Conservation (phyloP, 1,284 basidiomycete genomes). For the Sporisorium reilianum region DNA sequence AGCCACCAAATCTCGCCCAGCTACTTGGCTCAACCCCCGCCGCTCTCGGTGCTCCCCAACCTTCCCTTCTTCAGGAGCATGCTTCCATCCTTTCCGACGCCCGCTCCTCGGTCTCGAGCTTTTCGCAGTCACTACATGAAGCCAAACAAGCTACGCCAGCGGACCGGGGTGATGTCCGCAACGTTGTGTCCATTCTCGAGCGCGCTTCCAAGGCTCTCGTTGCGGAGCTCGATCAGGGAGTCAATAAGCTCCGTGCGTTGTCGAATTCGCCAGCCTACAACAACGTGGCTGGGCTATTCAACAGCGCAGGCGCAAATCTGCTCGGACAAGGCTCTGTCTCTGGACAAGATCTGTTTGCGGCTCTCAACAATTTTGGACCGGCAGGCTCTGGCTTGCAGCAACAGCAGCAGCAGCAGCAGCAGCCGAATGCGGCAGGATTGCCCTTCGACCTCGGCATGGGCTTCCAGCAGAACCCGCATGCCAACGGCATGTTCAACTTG, state of each 20-base stretch:
- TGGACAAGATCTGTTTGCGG: constrained; percentile 31
- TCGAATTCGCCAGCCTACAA: constrained; percentile 22
- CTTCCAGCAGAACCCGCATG: constrained; percentile 22
- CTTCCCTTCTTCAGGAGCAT: constrained; percentile 37
- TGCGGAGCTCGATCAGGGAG: constrained; percentile 38
- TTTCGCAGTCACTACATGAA: constrained; percentile 28
- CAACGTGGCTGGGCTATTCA: constrained; percentile 22
- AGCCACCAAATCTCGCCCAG: constrained; percentile 25
- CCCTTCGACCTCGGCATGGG: constrained; percentile 32
- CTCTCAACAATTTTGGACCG: constrained; percentile 23
- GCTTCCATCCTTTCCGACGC: constrained; percentile 33
- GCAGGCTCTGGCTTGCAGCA: constrained; percentile 18
- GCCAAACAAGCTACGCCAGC: constrained; percentile 36
- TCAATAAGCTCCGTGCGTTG: constrained; percentile 31
- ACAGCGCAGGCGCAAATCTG: constrained; percentile 5
- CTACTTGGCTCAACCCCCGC: constrained; percentile 18
- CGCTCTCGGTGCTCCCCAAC: constrained; percentile 8
- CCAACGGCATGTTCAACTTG: constrained; percentile 24
- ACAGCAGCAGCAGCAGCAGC: constrained; percentile 23
- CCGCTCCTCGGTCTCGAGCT: constrained; percentile 33
- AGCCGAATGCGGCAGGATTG: constrained; percentile 9
- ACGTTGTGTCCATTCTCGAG: constrained; percentile 35
- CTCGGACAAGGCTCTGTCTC: constrained; percentile 9
- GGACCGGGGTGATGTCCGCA: constrained; percentile 40
- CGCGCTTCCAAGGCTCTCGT: constrained; percentile 29